These are phyloP conservation scores for Silene coronaria DNA, from an alignment of 179 eudicot species.

Conservation along the genomic window DNA sequence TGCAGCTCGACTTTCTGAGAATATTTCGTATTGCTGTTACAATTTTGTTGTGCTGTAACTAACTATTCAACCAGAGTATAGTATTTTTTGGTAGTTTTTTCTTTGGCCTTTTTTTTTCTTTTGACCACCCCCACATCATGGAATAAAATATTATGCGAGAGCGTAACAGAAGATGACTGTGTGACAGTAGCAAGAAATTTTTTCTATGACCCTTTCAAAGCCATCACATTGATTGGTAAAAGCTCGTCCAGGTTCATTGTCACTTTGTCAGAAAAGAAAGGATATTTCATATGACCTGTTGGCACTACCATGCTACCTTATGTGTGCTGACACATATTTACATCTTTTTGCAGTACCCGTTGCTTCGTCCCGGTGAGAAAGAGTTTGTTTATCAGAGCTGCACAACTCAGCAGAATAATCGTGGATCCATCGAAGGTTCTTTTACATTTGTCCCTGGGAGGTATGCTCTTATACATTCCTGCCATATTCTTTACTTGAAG, in stretches of 20 bases:
- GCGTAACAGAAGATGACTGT: too few relatives aligned
- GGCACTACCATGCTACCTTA: neutral
- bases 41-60: too few relatives aligned
- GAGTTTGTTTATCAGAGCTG: constrained; percentile 92
- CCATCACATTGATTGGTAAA: too few relatives aligned
- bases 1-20: too few relatives aligned
- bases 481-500: neutral
- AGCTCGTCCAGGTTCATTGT: neutral
- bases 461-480: constrained; percentile 29
- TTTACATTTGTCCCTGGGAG: constrained; percentile 91
- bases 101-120: too few relatives aligned
- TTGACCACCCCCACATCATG: too few relatives aligned
- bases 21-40: too few relatives aligned
- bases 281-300: neutral
- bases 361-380: constrained; percentile 57
- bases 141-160: too few relatives aligned
- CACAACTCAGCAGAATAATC: constrained; percentile 26
- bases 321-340: constrained; percentile 8
- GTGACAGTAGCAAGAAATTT: too few relatives aligned
- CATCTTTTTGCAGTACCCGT: constrained; percentile 57
- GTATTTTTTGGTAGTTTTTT: too few relatives aligned
- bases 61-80: too few relatives aligned
- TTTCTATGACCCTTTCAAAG: too few relatives aligned
- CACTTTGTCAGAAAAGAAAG: neutral
- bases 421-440: constrained; percentile 80